phyloP scores from a whole-genome alignment of 129 eudicot genomes.

The Flaveria robusta region DNA sequence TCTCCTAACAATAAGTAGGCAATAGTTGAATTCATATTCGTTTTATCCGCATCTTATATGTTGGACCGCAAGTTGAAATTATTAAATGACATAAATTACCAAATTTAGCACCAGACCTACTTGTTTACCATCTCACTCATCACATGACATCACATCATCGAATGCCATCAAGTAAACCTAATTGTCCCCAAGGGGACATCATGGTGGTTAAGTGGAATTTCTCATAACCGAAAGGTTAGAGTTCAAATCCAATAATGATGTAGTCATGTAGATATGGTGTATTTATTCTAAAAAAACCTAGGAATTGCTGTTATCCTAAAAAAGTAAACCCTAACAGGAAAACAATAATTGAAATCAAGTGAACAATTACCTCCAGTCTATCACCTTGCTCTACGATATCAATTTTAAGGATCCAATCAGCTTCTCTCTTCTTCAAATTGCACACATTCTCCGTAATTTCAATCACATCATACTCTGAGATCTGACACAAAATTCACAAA shows the following conservation, averaged over 20 bases:
- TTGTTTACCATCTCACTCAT: slow-evolving; percentile 6
- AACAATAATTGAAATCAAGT: not conserved
- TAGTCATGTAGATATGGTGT: too few species aligned
- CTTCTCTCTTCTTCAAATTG: slow-evolving; percentile 94
- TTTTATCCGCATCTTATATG: slow-evolving; percentile 8
- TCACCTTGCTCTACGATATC: slow-evolving; percentile 92
- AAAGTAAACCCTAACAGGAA: not conserved
- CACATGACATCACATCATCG: slow-evolving; percentile 10
- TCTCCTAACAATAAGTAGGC: not conserved
- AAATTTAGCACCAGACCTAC: slow-evolving; percentile 1
- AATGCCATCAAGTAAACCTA: slow-evolving; percentile 15
- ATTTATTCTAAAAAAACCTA: too few species aligned
- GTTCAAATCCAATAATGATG: too few species aligned
- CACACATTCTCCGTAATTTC: slow-evolving; percentile 94
- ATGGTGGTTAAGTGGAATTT: too few species aligned
- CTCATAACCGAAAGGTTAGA: too few species aligned
- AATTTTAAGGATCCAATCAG: slow-evolving; percentile 97
- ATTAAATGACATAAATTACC: not conserved
- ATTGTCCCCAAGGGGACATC: not conserved
- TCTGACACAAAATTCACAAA: slow-evolving; percentile 43
- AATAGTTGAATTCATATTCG: not conserved
- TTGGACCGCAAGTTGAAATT: slow-evolving; percentile 15
- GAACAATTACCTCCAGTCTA: slow-evolving; percentile 63
- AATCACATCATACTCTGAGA: slow-evolving; percentile 78
- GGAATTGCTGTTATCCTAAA: too few species aligned